Base-by-base conservation (phyloP, 192 early-diverging fungal species). In the Coemansia sp. region DNA sequence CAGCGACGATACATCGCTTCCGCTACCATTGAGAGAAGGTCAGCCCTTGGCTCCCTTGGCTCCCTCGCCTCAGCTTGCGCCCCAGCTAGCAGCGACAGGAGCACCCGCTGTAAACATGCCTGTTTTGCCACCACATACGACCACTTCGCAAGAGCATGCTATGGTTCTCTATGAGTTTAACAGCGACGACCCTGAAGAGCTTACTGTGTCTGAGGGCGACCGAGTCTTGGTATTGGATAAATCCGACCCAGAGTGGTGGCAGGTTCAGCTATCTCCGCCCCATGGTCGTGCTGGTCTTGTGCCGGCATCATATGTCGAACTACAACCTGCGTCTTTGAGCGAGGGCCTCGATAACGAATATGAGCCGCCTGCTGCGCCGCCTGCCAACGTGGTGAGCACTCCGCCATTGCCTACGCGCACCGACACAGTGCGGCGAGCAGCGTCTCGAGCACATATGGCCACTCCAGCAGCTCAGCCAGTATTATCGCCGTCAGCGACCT, bases 211-310 rank as follows among this genome's bases (percentile, higher is more conserved):
- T 0, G 95, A 94, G 68, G 90, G 92, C 63, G 94, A 96, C 58
- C 85, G 91, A 31, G 77, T 99, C 41, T 73, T 94, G 67, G 89
- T 98, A 17, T 73, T 94, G 6, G 95, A 98, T 80, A 89, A 89
- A 10, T 90, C 92, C 58, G 87, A 86, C 36, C 82, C 89, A 5
- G 95, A 97, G 46, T 99, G 97, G 97, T 95, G 93, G 93, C 82
- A 79, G 39, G 89, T 91, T 15, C 88, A 92, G 48, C 71, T 91
- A 58, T 79, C 85, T 6, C 84, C 85, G 11, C 80, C 84, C 14
- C 82, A 86, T 67, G 85, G 77, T 3, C 46, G 70, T 9, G 55
- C 86, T 4, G 97, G 97, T 9, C 87, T 99, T 37, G 91, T 96
- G 3, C 97, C 97, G 4, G 88, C 92, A 11, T 84, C 88, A 4